These are phyloP conservation scores for Eucalyptus cloeziana DNA, from an alignment of 345 rosid genomes.

Conservation along the genomic window DNA sequence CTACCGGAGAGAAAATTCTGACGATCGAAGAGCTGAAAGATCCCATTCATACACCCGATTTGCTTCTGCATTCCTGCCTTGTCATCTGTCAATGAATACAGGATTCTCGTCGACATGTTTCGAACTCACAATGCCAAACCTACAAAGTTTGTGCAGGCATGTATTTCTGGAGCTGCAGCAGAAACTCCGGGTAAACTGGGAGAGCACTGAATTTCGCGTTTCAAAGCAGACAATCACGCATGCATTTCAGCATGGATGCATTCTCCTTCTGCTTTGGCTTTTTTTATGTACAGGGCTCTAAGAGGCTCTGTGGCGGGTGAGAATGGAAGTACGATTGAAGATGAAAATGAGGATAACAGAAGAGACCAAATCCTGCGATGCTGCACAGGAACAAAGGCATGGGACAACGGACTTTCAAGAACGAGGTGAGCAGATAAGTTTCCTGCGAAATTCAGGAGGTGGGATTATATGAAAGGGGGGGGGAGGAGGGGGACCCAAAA, in stretches of 20 bases:
- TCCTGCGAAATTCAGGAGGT: neutral
- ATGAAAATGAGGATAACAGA: neutral
- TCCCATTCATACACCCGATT: conserved; percentile 83
- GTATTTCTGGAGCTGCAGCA: neutral
- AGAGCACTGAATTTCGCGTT: neutral
- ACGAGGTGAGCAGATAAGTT: neutral
- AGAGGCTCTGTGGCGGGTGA: neutral
- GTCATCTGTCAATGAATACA: conserved; percentile 57
- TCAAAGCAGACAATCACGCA: neutral
- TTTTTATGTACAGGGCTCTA: neutral
- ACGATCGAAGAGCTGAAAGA: conserved; percentile 72
- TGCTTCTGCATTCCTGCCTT: conserved; percentile 64
- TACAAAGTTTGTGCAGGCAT: neutral
- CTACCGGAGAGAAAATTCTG: conserved; percentile 44
- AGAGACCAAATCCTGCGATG: neutral
- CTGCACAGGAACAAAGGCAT: neutral
- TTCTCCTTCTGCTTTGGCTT: neutral
- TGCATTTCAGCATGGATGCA: neutral
- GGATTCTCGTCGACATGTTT: conserved; percentile 59
- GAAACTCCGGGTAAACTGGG: neutral
- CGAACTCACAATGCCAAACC: neutral
- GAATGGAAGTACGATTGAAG: neutral
- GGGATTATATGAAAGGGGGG: neutral
- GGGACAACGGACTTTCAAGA: neutral
- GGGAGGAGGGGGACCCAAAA: neutral